Percentiles rank a stretch among this genome's conserved stretches.
These are phyloP conservation scores for Entomortierella beljakovae DNA, from an alignment of 192 early-diverging fungal genomes.

Conservation along the genomic window DNA sequence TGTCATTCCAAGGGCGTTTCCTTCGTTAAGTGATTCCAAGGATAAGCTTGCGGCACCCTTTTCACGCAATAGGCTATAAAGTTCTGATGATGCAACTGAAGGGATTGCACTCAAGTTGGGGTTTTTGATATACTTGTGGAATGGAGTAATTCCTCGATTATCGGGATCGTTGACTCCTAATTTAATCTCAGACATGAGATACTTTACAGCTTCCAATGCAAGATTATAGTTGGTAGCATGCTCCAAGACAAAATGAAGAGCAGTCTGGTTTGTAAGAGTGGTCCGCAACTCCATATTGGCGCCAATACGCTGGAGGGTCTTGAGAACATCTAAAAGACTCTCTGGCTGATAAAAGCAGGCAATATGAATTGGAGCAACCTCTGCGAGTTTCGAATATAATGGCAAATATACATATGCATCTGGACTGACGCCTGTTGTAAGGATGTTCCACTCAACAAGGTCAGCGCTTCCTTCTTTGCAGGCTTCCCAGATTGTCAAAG, in stretches of 20 bases:
- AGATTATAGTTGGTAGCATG: conserved; percentile 39
- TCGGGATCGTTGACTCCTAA: conserved; percentile 44
- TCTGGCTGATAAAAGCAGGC: conserved; percentile 52
- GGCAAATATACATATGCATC: conserved; percentile 26
- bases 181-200: conserved; percentile 33
- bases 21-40: conserved; percentile 38
- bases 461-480: conserved; percentile 45
- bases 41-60: conserved; percentile 33
- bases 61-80: conserved; percentile 38
- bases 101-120: conserved; percentile 33
- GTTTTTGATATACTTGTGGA: conserved; percentile 54
- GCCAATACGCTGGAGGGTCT: conserved; percentile 37
- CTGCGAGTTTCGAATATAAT: conserved; percentile 42
- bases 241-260: conserved; percentile 47
- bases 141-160: conserved; percentile 45
- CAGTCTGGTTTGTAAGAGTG: conserved; percentile 36
- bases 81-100: conserved; percentile 40
- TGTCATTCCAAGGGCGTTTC: conserved; percentile 41
- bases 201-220: conserved; percentile 28
- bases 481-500: conserved; percentile 44
- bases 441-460: conserved; percentile 39
- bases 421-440: conserved; percentile 28
- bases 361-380: conserved; percentile 41
- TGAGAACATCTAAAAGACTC: conserved; percentile 34
- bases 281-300: conserved; percentile 45